Conservation (phyloP, 2,329 filamentous ascomycete genomes). For the Teratosphaeria destructans region DNA sequence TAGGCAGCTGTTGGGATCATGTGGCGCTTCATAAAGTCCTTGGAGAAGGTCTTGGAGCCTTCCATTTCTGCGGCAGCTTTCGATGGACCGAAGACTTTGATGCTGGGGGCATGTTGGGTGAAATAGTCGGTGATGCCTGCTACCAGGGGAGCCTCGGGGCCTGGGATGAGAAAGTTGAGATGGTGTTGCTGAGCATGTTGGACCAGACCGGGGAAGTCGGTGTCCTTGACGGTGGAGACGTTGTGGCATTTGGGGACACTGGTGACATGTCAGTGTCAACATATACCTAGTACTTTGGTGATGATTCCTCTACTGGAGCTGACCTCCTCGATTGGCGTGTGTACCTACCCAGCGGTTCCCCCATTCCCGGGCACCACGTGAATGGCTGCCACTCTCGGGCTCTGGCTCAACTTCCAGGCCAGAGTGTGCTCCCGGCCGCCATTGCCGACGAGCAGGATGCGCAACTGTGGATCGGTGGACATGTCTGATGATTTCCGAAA, state of each 20-base stretch:
- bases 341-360: slow-evolving; percentile 53
- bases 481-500: slow-evolving; percentile 5
- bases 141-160: slow-evolving; percentile 88
- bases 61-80: slow-evolving; percentile 81
- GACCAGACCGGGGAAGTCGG: slow-evolving; percentile 71
- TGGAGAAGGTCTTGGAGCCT: slow-evolving; percentile 92
- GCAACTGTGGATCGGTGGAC: slow-evolving; percentile 31
- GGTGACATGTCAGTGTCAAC: not conserved
- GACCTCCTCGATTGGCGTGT: slow-evolving; percentile 2
- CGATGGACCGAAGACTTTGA: slow-evolving; percentile 77
- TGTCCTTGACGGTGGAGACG: slow-evolving; percentile 54
- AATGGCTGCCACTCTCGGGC: slow-evolving; percentile 66
- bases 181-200: slow-evolving; percentile 60
- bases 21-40: slow-evolving; percentile 93
- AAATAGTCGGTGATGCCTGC: slow-evolving; percentile 83
- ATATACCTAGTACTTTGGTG: not conserved
- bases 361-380: slow-evolving; percentile 67
- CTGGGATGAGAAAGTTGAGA: slow-evolving; percentile 77
- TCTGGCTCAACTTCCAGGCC: slow-evolving; percentile 87
- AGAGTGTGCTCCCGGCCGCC: slow-evolving; percentile 91
- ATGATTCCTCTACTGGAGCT: not conserved
- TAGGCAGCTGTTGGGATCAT: slow-evolving; percentile 85
- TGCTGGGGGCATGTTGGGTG: slow-evolving; percentile 37
- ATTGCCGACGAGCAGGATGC: slow-evolving; percentile 80
- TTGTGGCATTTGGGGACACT: slow-evolving; percentile 42